Evolutionary conservation across 345 rosid species (phyloP).

Genomic region (Turritis glabra): DNA sequence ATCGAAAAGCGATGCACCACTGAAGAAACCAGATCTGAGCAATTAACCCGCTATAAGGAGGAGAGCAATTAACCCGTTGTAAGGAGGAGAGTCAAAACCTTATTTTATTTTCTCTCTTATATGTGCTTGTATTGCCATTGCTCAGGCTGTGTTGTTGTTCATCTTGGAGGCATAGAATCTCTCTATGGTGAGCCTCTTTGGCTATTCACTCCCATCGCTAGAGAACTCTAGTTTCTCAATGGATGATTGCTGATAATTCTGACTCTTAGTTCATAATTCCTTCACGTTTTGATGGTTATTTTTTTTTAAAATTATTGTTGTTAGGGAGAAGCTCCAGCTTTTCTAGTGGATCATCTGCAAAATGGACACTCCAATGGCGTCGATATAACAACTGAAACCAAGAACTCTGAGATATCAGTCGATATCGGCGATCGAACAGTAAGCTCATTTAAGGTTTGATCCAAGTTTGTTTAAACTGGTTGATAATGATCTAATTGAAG

Average conservation of each 20-base stretch:
- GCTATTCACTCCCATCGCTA: constrained; percentile 1
- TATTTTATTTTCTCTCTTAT: constrained; percentile 4
- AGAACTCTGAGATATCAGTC: constrained; percentile 39
- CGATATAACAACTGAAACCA: constrained; percentile 43
- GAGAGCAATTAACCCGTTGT: no score
- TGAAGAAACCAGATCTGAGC: no score
- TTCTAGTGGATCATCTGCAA: constrained; percentile 41
- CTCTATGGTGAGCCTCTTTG: constrained; percentile 73
- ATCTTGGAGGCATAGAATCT: constrained; percentile 48
- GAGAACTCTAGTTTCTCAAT: neutral
- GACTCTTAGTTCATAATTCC: neutral
- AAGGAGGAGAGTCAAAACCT: no score
- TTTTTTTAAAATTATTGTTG: constrained; percentile 7
- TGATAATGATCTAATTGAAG: constrained; percentile 16
- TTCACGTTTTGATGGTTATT: neutral
- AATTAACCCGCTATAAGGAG: no score
- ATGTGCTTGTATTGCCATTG: constrained; percentile 30
- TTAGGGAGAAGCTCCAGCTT: constrained; percentile 74
- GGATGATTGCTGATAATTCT: neutral
- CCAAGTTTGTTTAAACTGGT: neutral
- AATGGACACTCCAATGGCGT: constrained; percentile 43
- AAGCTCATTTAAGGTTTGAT: constrained; percentile 22
- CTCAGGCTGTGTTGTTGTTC: constrained; percentile 55
- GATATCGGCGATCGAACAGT: constrained; percentile 52
- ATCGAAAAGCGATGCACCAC: no score